Evolutionary conservation across 1,139 yeast species (phyloP).

Genomic region (Petasospora fabianii): DNA sequence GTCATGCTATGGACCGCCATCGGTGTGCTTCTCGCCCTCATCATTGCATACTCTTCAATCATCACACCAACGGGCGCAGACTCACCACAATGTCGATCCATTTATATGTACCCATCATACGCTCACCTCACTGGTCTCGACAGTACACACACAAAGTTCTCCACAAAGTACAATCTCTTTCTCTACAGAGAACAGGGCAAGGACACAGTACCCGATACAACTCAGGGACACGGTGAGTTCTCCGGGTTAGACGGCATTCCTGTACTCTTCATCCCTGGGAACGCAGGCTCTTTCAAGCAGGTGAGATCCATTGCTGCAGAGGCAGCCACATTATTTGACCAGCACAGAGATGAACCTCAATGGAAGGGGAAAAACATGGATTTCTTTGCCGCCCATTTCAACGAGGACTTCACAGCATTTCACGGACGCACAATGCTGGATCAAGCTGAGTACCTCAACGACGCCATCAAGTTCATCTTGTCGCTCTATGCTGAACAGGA

Average conservation of each 20-base stretch:
- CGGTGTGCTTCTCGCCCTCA: constrained; percentile 10
- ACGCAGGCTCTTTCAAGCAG: constrained; percentile 92
- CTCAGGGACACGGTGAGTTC: constrained; percentile 18
- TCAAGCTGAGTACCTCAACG: constrained; percentile 91
- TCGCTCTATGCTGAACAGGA: constrained; percentile 48
- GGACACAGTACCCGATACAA: constrained; percentile 48
- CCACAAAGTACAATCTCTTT: constrained; percentile 75
- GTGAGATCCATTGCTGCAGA: constrained; percentile 90
- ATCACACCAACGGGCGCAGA: constrained; percentile 35
- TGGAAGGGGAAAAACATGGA: constrained; percentile 48
- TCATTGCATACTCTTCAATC: constrained; percentile 5
- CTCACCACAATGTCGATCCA: constrained; percentile 49
- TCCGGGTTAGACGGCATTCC: constrained; percentile 66
- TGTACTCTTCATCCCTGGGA: constrained; percentile 91
- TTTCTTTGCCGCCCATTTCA: constrained; percentile 87
- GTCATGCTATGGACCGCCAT: constrained; percentile 5
- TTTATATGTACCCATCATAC: constrained; percentile 75
- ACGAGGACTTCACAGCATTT: constrained; percentile 94
- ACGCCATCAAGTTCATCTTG: constrained; percentile 75
- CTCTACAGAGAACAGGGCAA: constrained; percentile 74
- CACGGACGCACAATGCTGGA: constrained; percentile 92
- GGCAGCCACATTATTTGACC: constrained; percentile 48
- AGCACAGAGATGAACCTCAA: constrained; percentile 19
- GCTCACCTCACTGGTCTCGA: constrained; percentile 73
- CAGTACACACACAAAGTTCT: constrained; percentile 63